Evolutionary conservation across 331 rosid genomes (phyloP), one percentile per base, ranked within the genome.

Genomic region (Quercus phellos): DNA sequence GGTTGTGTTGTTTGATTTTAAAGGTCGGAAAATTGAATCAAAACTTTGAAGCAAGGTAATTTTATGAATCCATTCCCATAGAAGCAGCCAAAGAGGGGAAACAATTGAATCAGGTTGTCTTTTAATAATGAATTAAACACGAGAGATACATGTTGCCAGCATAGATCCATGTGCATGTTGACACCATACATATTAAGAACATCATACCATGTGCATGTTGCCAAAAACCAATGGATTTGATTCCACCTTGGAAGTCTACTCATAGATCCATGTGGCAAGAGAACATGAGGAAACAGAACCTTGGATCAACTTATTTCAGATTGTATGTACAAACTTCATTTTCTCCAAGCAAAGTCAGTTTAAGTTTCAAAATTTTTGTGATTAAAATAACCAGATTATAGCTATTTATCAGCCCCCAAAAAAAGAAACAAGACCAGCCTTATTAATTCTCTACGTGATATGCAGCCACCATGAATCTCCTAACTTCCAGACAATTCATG

Each of bases 401-500:
- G 50, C 30, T 54, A 68, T 55, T 24, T 77, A 61, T 67, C 72
- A 43, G 30, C 46, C 43, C 11, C 9, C 1, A 35, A 38, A 2
- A 68, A 18, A 42, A 26, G 1, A 34, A 14, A 56, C 69, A 26
- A 60, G 22, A 50, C 53, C 32, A 70, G 10, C 30, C 35, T 68
- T 24, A 53, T 11, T 55, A 83, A 74, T 19, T 34, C 63, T 79
- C 27, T 2, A 19, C 42, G 55, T 66, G 66, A 74, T 26, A 2
- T 51, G 24, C 73, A 63, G 75, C 69, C 60, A 68, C 51, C 77
- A 70, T 22, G 24, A 73, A 75, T 70, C 73, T 58, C 51, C 22
- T 8, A 55, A 64, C 55, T 73, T 85, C 42, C 51, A 3, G 56
- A 68, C 71, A 75, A 81, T 54, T 83, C 55, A 79, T 11, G 67